A percentile compares a stretch with the other conserved stretches of the same genome.
phyloP scores from a whole-genome alignment of 768 basidiomycete species.

The Boletus insuetus region DNA sequence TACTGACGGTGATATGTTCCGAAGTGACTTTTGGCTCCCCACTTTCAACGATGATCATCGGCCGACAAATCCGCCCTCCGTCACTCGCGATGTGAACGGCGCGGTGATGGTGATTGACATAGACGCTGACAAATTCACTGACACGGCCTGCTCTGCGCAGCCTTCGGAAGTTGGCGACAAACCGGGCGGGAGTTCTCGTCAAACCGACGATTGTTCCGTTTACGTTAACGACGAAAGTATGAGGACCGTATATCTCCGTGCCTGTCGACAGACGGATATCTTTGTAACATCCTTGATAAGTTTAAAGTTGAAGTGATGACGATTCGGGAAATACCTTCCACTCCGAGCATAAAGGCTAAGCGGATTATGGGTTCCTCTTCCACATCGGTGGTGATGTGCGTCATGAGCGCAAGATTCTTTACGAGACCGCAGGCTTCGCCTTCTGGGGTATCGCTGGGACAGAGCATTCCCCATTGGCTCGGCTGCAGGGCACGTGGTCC shows the following conservation, averaged over 20 bases:
- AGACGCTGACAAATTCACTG: constrained; percentile 96
- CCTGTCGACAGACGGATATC: constrained; percentile 93
- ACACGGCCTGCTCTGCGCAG: constrained; percentile 87
- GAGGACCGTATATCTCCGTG: constrained; percentile 91
- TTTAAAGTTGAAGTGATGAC: constrained; percentile 8
- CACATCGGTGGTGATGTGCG: constrained; percentile 98
- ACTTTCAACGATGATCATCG: constrained; percentile 93
- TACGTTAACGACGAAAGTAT: constrained; percentile 93
- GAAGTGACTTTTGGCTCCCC: constrained; percentile 71
- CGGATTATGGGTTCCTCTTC: constrained; percentile 92
- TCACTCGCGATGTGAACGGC: constrained; percentile 96
- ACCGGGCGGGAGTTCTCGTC: constrained; percentile 78
- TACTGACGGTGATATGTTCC: constrained; percentile 70
- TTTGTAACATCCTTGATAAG: constrained; percentile 28
- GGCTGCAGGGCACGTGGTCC: constrained; percentile 96
- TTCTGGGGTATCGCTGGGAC: constrained; percentile 98
- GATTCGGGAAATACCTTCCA: constrained; percentile 66
- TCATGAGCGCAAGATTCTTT: constrained; percentile 98
- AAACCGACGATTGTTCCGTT: constrained; percentile 96
- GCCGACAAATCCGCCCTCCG: constrained; percentile 96
- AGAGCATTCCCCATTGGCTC: constrained; percentile 98
- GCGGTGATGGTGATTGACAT: constrained; percentile 92
- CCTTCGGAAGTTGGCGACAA: constrained; percentile 88
- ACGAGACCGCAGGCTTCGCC: constrained; percentile 99
- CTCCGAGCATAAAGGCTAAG: constrained; percentile 91